Percentiles rank a stretch among this genome's conserved stretches.
phyloP scores from a whole-genome alignment of 352 stramenopile species.

The Hyaloperonospora brassicae region DNA sequence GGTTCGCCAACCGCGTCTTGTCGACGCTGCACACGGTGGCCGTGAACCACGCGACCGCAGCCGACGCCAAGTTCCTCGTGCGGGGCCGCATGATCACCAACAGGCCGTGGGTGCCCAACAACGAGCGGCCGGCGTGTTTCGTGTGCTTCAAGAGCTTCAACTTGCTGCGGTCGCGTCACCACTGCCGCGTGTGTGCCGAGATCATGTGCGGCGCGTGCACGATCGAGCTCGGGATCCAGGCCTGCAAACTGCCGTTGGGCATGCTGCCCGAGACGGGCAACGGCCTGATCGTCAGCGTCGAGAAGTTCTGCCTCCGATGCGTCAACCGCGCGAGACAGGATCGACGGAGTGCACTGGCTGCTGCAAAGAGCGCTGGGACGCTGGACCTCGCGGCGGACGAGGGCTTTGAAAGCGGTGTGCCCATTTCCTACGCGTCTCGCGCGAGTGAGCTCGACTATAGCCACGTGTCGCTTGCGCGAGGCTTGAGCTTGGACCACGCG shows the following conservation, averaged over 20 bases:
- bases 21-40: conserved; percentile 33
- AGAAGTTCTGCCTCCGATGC: conserved; percentile 81
- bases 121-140: conserved; percentile 53
- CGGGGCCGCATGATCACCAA: conserved; percentile 49
- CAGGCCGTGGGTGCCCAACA: conserved; percentile 63
- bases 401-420: too few relatives aligned
- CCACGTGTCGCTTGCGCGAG: conserved; percentile 20
- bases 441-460: conserved; percentile 29
- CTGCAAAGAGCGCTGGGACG: conserved; percentile 8
- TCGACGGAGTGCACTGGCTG: conserved; percentile 32
- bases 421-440: conserved; percentile 24
- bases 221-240: conserved; percentile 50
- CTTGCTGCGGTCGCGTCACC: conserved; percentile 61
- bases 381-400: too few relatives aligned
- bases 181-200: conserved; percentile 75
- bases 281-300: conserved; percentile 49
- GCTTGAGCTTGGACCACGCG: conserved; percentile 28
- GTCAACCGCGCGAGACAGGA: conserved; percentile 62
- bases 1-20: conserved; percentile 59
- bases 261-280: conserved; percentile 50
- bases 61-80: conserved; percentile 60
- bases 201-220: conserved; percentile 75
- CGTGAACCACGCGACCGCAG: conserved; percentile 34
- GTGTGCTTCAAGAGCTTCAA: conserved; percentile 78
- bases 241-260: conserved; percentile 39